Evolutionary conservation across 768 basidiomycete species (phyloP).

Genomic region (Kwoniella mangroviensis): DNA sequence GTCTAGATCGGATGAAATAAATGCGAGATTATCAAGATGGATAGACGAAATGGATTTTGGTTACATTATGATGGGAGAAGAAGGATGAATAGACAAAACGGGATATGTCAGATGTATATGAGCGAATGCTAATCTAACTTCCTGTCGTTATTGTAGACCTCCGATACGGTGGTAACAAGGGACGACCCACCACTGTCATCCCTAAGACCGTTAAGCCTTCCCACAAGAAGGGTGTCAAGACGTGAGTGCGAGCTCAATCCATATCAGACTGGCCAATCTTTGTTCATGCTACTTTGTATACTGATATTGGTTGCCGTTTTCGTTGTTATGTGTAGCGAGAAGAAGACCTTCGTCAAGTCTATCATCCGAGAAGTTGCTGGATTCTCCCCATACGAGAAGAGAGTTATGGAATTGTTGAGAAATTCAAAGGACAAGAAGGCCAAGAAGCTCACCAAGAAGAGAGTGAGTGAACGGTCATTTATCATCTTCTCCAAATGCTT

Average conservation of each 20-base stretch:
- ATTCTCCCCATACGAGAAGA: slow-evolving; percentile 95
- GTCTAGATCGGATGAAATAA: too few relatives aligned
- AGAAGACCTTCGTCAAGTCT: slow-evolving; percentile 91
- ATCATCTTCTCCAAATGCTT: too few relatives aligned
- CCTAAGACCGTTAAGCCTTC: slow-evolving; percentile 75
- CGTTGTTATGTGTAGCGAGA: slow-evolving; percentile 60
- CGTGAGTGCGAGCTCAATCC: slow-evolving; percentile 54
- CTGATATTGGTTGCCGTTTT: not conserved
- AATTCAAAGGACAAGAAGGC: slow-evolving; percentile 99
- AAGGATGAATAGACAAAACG: too few relatives aligned
- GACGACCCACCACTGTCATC: slow-evolving; percentile 85
- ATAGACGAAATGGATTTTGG: too few relatives aligned
- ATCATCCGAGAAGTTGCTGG: slow-evolving; percentile 96
- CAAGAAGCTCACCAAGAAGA: slow-evolving; percentile 98
- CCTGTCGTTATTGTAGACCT: slow-evolving; percentile 64
- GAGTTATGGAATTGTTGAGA: slow-evolving; percentile 96
- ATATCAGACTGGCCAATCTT: not conserved
- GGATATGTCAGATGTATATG: too few relatives aligned
- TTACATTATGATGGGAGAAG: too few relatives aligned
- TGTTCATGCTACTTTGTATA: not conserved
- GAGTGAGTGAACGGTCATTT: too few relatives aligned
- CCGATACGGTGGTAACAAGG: slow-evolving; percentile 82
- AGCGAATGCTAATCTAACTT: not conserved
- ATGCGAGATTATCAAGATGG: too few relatives aligned
- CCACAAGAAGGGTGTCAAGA: slow-evolving; percentile 89